phyloP scores from a whole-genome alignment of 1,139 yeast species.

The Pichia sp. region DNA sequence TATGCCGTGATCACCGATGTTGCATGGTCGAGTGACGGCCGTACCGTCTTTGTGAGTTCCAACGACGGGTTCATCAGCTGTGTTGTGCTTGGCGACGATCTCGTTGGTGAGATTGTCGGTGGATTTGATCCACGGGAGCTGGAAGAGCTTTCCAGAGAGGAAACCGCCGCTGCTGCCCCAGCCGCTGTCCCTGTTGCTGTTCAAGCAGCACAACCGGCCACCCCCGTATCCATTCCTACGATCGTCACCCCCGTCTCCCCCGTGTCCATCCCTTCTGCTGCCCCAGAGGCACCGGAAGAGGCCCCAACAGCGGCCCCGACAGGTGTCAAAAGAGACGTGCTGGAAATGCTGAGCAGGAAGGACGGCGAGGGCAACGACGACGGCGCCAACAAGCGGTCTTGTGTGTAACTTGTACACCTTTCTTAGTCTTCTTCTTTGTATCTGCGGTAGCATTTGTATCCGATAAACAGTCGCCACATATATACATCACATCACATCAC shows the following conservation, averaged over 20 bases:
- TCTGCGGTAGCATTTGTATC: too few relatives aligned
- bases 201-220: too few relatives aligned
- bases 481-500: too few relatives aligned
- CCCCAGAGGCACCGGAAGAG: too few relatives aligned
- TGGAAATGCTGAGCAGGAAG: neutral
- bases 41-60: conserved; percentile 71
- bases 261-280: too few relatives aligned
- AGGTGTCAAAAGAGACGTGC: neutral
- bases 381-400: neutral
- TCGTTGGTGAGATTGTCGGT: conserved; percentile 23
- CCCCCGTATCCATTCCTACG: too few relatives aligned
- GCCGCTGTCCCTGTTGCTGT: too few relatives aligned
- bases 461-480: too few relatives aligned
- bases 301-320: too few relatives aligned
- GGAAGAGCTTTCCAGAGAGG: neutral
- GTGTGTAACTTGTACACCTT: neutral
- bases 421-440: too few relatives aligned
- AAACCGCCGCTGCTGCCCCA: neutral
- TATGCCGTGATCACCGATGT: conserved; percentile 87
- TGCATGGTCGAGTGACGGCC: conserved; percentile 80
- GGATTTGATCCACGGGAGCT: conserved; percentile 8
- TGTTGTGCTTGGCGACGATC: conserved; percentile 41
- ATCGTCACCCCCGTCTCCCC: too few relatives aligned
- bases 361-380: neutral
- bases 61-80: conserved; percentile 93